phyloP scores from a whole-genome alignment of 2,329 filamentous ascomycete species.

The Emergomyces pasteurianus region DNA sequence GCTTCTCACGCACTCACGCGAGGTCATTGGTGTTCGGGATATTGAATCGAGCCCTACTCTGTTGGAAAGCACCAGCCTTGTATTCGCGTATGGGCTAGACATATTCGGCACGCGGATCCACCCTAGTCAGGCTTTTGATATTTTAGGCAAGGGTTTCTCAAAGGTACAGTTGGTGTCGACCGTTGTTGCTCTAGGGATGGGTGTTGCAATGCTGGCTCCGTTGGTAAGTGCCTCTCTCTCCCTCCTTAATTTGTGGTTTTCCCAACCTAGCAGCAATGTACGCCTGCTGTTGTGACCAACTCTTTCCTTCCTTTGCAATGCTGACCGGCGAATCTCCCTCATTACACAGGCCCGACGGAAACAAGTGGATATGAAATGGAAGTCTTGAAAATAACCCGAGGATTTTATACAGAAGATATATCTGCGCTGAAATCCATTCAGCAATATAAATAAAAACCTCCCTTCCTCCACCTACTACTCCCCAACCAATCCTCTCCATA shows the following conservation, averaged over 20 bases:
- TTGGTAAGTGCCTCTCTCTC: slow-evolving; percentile 53
- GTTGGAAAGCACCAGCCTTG: slow-evolving; percentile 81
- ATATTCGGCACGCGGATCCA: slow-evolving; percentile 75
- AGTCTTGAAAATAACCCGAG: slow-evolving; percentile 2
- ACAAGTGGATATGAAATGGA: slow-evolving; percentile 33
- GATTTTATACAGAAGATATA: background rate
- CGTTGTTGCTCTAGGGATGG: slow-evolving; percentile 64
- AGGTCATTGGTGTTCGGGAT: slow-evolving; percentile 61
- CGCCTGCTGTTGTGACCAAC: slow-evolving; percentile 1
- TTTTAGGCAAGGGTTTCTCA: slow-evolving; percentile 86
- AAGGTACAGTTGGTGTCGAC: slow-evolving; percentile 76
- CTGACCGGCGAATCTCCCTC: background rate
- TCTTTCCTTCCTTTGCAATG: background rate
- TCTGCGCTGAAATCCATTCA: background rate
- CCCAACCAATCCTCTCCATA: background rate
- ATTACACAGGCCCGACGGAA: slow-evolving; percentile 35
- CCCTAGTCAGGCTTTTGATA: slow-evolving; percentile 85
- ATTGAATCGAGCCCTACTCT: slow-evolving; percentile 66
- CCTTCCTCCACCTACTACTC: background rate
- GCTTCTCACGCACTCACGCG: slow-evolving; percentile 68
- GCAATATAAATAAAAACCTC: background rate
- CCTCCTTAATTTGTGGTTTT: background rate
- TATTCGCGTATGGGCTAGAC: slow-evolving; percentile 81
- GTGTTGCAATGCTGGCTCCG: slow-evolving; percentile 67
- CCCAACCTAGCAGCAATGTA: background rate